Percentiles rank a stretch among this genome's conserved stretches.
These are phyloP conservation scores for Nitzschia inconspicua DNA, from an alignment of 108 stramenopile species.

Conservation along the genomic window DNA sequence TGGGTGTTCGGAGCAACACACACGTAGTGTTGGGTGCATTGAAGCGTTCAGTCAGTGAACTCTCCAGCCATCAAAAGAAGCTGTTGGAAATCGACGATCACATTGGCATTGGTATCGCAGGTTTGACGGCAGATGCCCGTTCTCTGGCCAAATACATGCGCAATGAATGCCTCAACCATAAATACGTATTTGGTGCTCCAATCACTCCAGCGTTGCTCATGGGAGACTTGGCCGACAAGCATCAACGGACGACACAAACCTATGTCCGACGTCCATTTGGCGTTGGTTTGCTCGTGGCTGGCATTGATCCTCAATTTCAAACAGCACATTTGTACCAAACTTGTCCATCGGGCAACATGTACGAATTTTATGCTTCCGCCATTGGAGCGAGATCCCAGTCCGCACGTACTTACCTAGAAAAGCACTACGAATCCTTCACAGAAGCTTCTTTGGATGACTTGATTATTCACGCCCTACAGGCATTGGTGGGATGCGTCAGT, in stretches of 20 bases:
- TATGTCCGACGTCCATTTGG: slow-evolving; percentile 98
- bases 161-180: slow-evolving; percentile 96
- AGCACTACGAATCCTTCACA: slow-evolving; percentile 72
- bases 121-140: slow-evolving; percentile 96
- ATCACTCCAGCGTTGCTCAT: slow-evolving; percentile 90
- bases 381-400: slow-evolving; percentile 95
- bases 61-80: slow-evolving; percentile 95
- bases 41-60: slow-evolving; percentile 94
- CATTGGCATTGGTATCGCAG: slow-evolving; percentile 95
- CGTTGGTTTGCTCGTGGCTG: slow-evolving; percentile 93
- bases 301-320: slow-evolving; percentile 58
- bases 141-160: slow-evolving; percentile 97
- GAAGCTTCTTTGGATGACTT: slow-evolving; percentile 73
- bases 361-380: slow-evolving; percentile 93
- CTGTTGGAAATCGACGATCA: slow-evolving; percentile 97
- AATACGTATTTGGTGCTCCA: slow-evolving; percentile 94
- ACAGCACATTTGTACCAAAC: slow-evolving; percentile 96
- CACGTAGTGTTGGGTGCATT: slow-evolving; percentile 93
- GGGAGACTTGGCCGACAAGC: slow-evolving; percentile 95
- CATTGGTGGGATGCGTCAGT: slow-evolving; percentile 88
- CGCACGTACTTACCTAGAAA: slow-evolving; percentile 97
- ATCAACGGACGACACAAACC: slow-evolving; percentile 97
- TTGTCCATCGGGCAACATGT: slow-evolving; percentile 95
- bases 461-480: slow-evolving; percentile 94
- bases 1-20: slow-evolving; percentile 83